Conservation (phyloP, 2,329 filamentous ascomycete genomes). For the Lachnellula suecica region DNA sequence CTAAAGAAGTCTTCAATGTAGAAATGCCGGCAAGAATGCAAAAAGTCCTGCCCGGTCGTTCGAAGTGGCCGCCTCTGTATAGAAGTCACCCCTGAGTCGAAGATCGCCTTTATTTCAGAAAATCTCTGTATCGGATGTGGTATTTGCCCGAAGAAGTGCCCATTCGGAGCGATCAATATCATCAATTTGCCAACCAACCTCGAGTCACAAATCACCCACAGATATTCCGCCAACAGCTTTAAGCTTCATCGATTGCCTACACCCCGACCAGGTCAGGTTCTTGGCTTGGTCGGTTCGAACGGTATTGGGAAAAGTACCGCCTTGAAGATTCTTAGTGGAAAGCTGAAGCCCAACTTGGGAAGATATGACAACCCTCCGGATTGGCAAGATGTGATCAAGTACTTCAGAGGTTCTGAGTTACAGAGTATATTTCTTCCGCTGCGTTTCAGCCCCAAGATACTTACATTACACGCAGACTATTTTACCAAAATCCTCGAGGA, state of each 20-base stretch:
- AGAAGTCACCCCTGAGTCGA: conserved; percentile 83
- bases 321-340: conserved; percentile 96
- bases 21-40: conserved; percentile 99
- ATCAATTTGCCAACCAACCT: conserved; percentile 99
- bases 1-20: conserved; percentile 38
- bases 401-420: conserved; percentile 95
- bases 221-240: conserved; percentile 99
- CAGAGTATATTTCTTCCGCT: conserved; percentile 66
- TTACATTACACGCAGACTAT: conserved; percentile 64
- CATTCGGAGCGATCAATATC: conserved; percentile 97
- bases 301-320: conserved; percentile 99
- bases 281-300: conserved; percentile 97
- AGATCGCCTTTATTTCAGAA: conserved; percentile 98
- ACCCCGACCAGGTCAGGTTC: conserved; percentile 90
- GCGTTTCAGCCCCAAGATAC: background rate
- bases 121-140: conserved; percentile 95
- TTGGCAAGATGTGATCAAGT: conserved; percentile 98
- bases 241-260: conserved; percentile 97
- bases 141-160: conserved; percentile 99
- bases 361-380: conserved; percentile 95
- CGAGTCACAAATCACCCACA: conserved; percentile 95
- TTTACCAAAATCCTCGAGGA: conserved; percentile 98
- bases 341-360: conserved; percentile 96
- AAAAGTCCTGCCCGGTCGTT: conserved; percentile 97
- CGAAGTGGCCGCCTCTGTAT: conserved; percentile 97